phyloP scores from a whole-genome alignment of 768 basidiomycete species.

The Obba rivulosa region DNA sequence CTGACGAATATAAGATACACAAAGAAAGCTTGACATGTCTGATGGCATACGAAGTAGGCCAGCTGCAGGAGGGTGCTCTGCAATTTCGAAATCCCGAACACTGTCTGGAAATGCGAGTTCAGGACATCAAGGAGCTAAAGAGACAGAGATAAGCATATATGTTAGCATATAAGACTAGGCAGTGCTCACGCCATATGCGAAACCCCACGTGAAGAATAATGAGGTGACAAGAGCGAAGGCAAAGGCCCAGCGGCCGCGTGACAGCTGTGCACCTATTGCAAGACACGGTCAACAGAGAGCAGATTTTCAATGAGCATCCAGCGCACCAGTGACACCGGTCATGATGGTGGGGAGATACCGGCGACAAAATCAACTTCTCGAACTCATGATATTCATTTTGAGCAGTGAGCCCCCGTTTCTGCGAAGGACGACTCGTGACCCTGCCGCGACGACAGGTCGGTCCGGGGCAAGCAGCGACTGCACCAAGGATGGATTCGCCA shows the following conservation, averaged over 20 bases:
- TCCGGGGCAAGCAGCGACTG: too few relatives aligned
- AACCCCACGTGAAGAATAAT: constrained; percentile 76
- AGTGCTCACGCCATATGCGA: constrained; percentile 54
- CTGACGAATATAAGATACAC: constrained; percentile 19
- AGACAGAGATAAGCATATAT: constrained; percentile 17
- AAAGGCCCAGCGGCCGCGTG: constrained; percentile 43
- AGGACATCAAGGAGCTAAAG: constrained; percentile 58
- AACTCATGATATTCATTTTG: too few relatives aligned
- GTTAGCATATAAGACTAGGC: constrained; percentile 6
- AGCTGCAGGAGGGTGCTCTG: constrained; percentile 73
- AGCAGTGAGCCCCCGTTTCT: too few relatives aligned
- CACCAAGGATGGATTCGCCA: too few relatives aligned
- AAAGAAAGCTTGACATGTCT: neutral
- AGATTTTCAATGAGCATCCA: too few relatives aligned
- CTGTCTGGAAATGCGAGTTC: constrained; percentile 68
- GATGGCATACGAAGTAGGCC: constrained; percentile 52
- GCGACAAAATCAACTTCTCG: too few relatives aligned
- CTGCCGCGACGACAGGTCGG: too few relatives aligned
- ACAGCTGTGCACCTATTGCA: constrained; percentile 35
- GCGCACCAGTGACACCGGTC: too few relatives aligned
- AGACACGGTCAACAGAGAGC: neutral
- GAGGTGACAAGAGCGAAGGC: constrained; percentile 68
- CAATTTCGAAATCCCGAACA: constrained; percentile 62
- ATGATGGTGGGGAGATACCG: too few relatives aligned
- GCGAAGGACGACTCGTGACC: too few relatives aligned